phyloP scores from a whole-genome alignment of 371 early-diverging fungal species.

The Rhizopus sp. region DNA sequence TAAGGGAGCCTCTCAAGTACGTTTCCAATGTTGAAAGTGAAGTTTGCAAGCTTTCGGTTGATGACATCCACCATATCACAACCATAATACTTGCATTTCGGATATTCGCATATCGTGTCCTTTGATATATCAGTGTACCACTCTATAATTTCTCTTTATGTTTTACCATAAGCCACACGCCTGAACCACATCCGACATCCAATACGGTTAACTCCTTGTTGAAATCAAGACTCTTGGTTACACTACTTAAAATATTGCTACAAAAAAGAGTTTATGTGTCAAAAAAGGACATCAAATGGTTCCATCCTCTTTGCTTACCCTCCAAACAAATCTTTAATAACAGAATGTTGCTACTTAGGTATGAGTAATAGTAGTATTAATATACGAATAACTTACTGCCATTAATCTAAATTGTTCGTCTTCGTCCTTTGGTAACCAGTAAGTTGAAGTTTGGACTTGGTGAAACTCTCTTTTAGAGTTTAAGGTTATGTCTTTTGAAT shows the following conservation, averaged over 20 bases:
- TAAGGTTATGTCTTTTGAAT: too few species aligned
- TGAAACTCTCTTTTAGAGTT: conserved; percentile 7
- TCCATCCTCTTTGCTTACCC: conserved; percentile 11
- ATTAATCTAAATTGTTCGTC: conserved; percentile 17
- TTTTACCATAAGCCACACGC: conserved; percentile 41
- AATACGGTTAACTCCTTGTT: conserved; percentile 14
- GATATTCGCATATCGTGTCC: conserved; percentile 22
- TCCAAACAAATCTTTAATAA: conserved; percentile 28
- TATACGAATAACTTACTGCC: conserved; percentile 10
- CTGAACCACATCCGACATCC: conserved; percentile 50
- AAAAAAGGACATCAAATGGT: too few species aligned
- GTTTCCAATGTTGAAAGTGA: background rate
- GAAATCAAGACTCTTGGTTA: too few species aligned
- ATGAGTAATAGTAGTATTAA: background rate
- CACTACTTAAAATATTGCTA: too few species aligned
- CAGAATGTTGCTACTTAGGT: conserved; percentile 26
- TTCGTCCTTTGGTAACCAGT: conserved; percentile 20
- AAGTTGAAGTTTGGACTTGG: conserved; percentile 7
- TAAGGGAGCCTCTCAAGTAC: conserved; percentile 48
- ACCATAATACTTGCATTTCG: conserved; percentile 32
- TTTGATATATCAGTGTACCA: background rate
- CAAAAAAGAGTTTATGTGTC: too few species aligned
- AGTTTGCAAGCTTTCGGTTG: background rate
- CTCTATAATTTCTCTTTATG: too few species aligned
- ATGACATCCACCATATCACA: conserved; percentile 25